These are phyloP conservation scores for Ephemerocybe angulata DNA, from an alignment of 768 basidiomycete genomes.

Conservation along the genomic window DNA sequence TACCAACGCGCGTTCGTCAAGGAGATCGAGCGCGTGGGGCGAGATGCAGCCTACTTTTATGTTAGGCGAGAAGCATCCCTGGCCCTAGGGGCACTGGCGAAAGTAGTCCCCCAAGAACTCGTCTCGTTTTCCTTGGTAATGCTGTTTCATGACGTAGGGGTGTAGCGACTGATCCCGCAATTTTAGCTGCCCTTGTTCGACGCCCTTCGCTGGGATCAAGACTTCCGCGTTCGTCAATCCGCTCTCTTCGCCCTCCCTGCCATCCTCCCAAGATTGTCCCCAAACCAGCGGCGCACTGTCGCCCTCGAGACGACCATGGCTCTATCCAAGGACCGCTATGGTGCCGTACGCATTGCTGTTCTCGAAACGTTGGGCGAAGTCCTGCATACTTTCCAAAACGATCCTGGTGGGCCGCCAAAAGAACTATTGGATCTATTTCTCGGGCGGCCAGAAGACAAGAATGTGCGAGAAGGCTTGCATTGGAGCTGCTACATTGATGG, in stretches of 20 bases:
- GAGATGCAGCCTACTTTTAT: slow-evolving; percentile 62
- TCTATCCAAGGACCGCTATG: slow-evolving; percentile 60
- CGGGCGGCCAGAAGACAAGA: slow-evolving; percentile 47
- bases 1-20: slow-evolving; percentile 63
- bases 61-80: slow-evolving; percentile 84
- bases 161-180: background rate
- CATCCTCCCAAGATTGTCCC: slow-evolving; percentile 63
- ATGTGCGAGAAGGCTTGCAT: slow-evolving; percentile 32
- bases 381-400: slow-evolving; percentile 72
- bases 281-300: slow-evolving; percentile 52
- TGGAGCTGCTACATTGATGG: slow-evolving; percentile 8
- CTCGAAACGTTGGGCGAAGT: slow-evolving; percentile 89
- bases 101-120: slow-evolving; percentile 76
- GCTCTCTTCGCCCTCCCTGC: slow-evolving; percentile 83
- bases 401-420: slow-evolving; percentile 63
- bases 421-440: slow-evolving; percentile 77
- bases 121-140: slow-evolving; percentile 61
- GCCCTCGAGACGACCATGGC: slow-evolving; percentile 63
- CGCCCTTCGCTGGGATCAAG: slow-evolving; percentile 58
- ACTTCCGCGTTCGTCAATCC: slow-evolving; percentile 85
- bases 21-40: slow-evolving; percentile 66
- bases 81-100: slow-evolving; percentile 84
- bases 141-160: background rate
- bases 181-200: slow-evolving; percentile 79
- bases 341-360: slow-evolving; percentile 71